Base-by-base conservation (phyloP, 2,329 filamentous ascomycete species). In the Lasiodiplodia theobromae region DNA sequence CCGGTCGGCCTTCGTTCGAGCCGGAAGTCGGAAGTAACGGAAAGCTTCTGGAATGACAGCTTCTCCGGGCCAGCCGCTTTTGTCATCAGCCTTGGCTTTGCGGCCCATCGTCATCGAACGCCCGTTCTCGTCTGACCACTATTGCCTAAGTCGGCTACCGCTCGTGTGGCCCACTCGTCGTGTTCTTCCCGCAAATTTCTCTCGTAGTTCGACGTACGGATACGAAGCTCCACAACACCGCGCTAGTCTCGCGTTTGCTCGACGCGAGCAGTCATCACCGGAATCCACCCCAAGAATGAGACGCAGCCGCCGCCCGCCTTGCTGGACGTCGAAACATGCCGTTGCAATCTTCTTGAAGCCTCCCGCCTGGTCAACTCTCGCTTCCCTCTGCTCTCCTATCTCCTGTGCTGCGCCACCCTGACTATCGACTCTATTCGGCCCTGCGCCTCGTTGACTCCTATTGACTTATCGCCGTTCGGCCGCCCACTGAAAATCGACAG, bases 71-170 rank as follows among this genome's bases (percentile, higher is more conserved):
- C n/a, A 28, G 44, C 60, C 58, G 58, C 40, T 21, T 52, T 31
- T 37, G 31, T 64, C 60, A 38, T 34, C 31, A 34, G 31, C 31
- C 31, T 34, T 34, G 31, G 31, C 31, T 34, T 10, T 28, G 28
- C 2, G n/a, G 60, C 60, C 60, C 44, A 51, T 64, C 60, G 47
- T 52, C 60, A 64, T 64, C 47, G 31, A 21, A 47, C 31, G 31
- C 31, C 31, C 31, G 31, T 34, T 34, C 31, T 34, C 31, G 31
- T 34, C 31, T 34, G 31, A 34, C 31, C 31, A 34, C 31, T 34
- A 34, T 34, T 34, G 31, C 31, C 31, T 34, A 34, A 34, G 31
- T 34, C 31, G 31, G 31, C 31, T 34, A 34, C 31, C 31, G 31
- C 31, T 34, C 31, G 31, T 34, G 31, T 34, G 31, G 31, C 31